Percentiles rank a stretch among this genome's conserved stretches.
phyloP scores from a whole-genome alignment of 805 yeast species.

The Wickerhamiella kurtzmanii region DNA sequence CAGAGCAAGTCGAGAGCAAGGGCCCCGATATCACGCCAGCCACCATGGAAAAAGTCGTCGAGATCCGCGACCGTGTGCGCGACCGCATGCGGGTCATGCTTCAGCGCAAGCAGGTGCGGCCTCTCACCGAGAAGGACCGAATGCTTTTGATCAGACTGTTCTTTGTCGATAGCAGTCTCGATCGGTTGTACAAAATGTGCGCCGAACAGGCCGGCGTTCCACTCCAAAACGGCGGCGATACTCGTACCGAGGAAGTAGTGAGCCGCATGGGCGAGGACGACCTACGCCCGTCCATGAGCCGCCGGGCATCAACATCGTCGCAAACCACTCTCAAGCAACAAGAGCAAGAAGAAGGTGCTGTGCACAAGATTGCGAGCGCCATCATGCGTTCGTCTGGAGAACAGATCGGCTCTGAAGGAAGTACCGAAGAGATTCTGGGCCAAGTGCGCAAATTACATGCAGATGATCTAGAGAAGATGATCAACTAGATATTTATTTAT shows the following conservation, averaged over 20 bases:
- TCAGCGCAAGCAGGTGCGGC: constrained; percentile 8
- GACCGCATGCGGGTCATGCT: constrained; percentile 16
- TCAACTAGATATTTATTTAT: constrained; percentile 5
- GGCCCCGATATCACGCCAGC: constrained; percentile 2
- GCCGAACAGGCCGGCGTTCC: constrained; percentile 2
- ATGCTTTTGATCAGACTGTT: constrained; percentile 16
- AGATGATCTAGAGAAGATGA: constrained; percentile 15
- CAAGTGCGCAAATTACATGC: constrained; percentile 11
- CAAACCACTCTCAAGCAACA: constrained; percentile 37
- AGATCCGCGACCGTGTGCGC: constrained; percentile 13
- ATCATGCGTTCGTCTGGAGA: neutral
- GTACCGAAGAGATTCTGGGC: constrained; percentile 4
- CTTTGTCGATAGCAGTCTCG: constrained; percentile 17
- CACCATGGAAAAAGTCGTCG: constrained; percentile 12
- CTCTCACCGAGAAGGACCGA: constrained; percentile 18
- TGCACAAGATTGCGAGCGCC: constrained; percentile 32
- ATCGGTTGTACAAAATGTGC: constrained; percentile 13
- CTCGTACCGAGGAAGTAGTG: constrained; percentile 12
- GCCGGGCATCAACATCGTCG: constrained; percentile 22
- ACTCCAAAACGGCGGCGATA: neutral
- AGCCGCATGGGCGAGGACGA: constrained; percentile 14
- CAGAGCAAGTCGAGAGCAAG: constrained; percentile 5
- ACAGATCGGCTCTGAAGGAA: neutral
- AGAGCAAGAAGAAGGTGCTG: constrained; percentile 86
- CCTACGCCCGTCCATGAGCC: constrained; percentile 17